Evolutionary conservation across 2,329 filamentous ascomycete genomes (phyloP), one percentile per base, ranked within the genome.

Genomic region (Dactylellina cionopaga): DNA sequence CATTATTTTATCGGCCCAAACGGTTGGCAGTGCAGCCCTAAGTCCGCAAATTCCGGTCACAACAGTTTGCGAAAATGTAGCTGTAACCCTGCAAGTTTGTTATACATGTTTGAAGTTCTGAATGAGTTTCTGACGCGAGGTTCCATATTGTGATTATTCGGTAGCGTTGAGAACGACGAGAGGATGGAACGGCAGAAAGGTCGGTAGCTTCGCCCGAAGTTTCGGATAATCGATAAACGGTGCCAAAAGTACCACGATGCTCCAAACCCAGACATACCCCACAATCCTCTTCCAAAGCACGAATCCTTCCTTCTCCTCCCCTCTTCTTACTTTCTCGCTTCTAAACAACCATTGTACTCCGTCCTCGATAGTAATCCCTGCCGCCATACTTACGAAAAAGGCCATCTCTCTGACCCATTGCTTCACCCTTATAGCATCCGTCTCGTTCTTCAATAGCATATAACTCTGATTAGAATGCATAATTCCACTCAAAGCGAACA

Each of bases 211-310:
- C 13, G 13, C 51, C 17, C 66, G 41, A 24, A 63, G 29, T 43
- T 71, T 71, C 7, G 66, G 66, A 22, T 71, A 71, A 11, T 71
- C 51, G 15, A 64, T 64, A 19, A 71, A 29, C 10, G 66, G 58
- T 1, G 58, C 58, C 5, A 64, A 31, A 15, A 58, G 22, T 2
- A 71, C 4, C 10, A 71, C 5, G 3, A 64, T 5, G 5, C 66
- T 44, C 58, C 66, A 71, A 35, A 64, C 51, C 66, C 66, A 71
- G 3, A 71, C 33, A 31, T 71, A 71, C 3, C 66, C 66, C 11
- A 64, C 52, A 22, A 54, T 11, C 27, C 66, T 37, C 37, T 71
- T 71, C 66, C 66, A 71, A 15, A 63, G 22, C 7, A 71, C 58
- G 17, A 64, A 47, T 9, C 66, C 66, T 25, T 71, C 66, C 24